Base-by-base conservation (phyloP, 2,329 filamentous ascomycete species). In the Torrubiella hemipterigena region DNA sequence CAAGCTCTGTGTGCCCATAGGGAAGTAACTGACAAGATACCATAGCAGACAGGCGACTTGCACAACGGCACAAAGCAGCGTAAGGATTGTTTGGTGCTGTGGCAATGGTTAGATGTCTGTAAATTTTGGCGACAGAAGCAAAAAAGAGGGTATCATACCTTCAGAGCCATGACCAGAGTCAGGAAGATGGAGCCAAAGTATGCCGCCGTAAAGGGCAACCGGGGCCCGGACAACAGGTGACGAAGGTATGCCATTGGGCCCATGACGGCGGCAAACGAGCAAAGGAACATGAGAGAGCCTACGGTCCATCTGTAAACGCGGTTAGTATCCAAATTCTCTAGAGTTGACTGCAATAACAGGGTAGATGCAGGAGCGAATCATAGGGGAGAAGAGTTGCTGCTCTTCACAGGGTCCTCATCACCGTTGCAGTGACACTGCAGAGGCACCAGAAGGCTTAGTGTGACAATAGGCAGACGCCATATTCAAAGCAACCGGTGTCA, bases 1-100 rank as follows among this genome's bases (percentile, higher is more conserved):
- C 42, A 98, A 61, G 25, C 91, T 85, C 33, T 79, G 82, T 35
- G 82, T 83, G 24, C 91, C 91, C 87, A 96, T 94, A 17, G 91
- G 91, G 49, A 96, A 96, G 57, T 98, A 98, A 59, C 84, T 93
- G 55, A 96, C 77, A 28, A 95, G 68, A 59, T 96, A 96, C 89
- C 89, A 96, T 28, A 84, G 42, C 41, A 96, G 65, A 40, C 81
- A 82, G 32, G 78, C 77, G 33, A 96, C 67, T 54, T 98, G 91
- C 44, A 87, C 62, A 37, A 95, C 68, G 38, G 84, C 77, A 15
- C 86, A 81, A 40, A 95, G 63, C 33, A 96, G 65, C 12, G 91
- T 96, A 41, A 96, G 73, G 39, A 93, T 59, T 24, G 82, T 89
- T 52, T 81, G 81, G 42, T 93, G 76, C 86, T 94, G 47, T 34